A percentile compares a stretch with the other conserved stretches of the same genome.
Conservation (phyloP, 495 filamentous ascomycete species). For the Pyrenula massariospora region DNA sequence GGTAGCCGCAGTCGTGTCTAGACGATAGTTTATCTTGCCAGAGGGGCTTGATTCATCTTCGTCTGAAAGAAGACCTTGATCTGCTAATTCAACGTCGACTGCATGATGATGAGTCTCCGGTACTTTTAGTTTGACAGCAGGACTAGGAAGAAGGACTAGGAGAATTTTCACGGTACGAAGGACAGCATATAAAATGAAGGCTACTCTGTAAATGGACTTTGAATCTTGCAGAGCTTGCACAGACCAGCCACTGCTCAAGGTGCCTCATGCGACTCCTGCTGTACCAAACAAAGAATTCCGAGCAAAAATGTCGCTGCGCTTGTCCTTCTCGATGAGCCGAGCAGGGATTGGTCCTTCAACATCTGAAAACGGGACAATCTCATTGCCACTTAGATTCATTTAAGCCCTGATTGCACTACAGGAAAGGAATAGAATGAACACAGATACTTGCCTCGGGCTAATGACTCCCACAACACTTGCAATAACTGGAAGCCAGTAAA, state of each 20-base stretch:
- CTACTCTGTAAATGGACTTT: slow-evolving; percentile 47
- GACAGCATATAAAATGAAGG: slow-evolving; percentile 59
- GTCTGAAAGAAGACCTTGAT: slow-evolving; percentile 3
- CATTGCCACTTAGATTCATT: slow-evolving; percentile 44
- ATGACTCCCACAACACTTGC: slow-evolving; percentile 76
- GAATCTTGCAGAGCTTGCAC: slow-evolving; percentile 36
- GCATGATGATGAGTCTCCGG: background rate
- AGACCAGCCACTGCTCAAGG: slow-evolving; percentile 53
- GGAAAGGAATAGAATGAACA: background rate
- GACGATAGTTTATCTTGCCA: slow-evolving; percentile 22
- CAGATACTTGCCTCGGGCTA: slow-evolving; percentile 36
- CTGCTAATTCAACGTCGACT: background rate
- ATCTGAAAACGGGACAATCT: slow-evolving; percentile 73
- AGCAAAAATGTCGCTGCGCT: slow-evolving; percentile 62
- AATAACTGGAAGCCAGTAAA: slow-evolving; percentile 62
- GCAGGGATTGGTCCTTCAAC: slow-evolving; percentile 77
- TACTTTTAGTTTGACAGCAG: slow-evolving; percentile 41
- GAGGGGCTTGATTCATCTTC: slow-evolving; percentile 8
- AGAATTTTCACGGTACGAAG: slow-evolving; percentile 56
- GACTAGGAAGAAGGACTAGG: slow-evolving; percentile 47
- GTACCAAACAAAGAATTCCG: slow-evolving; percentile 69
- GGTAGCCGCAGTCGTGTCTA: slow-evolving; percentile 1
- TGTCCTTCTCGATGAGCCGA: slow-evolving; percentile 50
- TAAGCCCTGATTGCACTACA: background rate
- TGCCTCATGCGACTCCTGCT: slow-evolving; percentile 52